Evolutionary conservation across 2,329 filamentous ascomycete genomes (phyloP), one percentile per base, ranked within the genome.

Genomic region (Fusarium pseudonygamai): DNA sequence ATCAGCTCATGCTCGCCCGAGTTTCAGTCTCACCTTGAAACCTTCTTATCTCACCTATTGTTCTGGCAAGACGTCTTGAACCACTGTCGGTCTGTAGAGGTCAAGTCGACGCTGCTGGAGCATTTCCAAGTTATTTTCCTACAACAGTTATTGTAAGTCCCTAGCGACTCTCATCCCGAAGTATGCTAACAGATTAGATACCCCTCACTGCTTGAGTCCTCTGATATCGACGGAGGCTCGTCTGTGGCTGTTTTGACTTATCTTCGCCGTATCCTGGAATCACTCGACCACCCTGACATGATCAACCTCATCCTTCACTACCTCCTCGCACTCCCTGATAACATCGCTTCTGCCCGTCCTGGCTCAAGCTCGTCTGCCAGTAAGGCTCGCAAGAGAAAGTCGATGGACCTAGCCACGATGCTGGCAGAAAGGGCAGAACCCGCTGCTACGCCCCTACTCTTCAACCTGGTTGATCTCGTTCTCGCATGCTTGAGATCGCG

Each of bases 31-130:
- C 94, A 98, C 77, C 89, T 98, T 78, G 92, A 96, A 61, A 97
- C 95, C 0, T 99, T 99, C 78, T 87, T 99, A 46, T 97, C 96
- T 2, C 97, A 98, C 79, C 87, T 99, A 55, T 86, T 97, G 11
- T 99, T 99, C 80, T 99, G 96, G 96, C 96, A 99, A 83, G 96
- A 99, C 81, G 95, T 98, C 39, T 86, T 99, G 69, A 96, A 98
- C 80, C 96, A 98, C 82, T 99, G 96, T 84, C 91, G 92, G 77
- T 98, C 96, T 7, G 87, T 91, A 3, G 96, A 98, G 79, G 94
- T 99, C 75, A 96, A 96, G 80, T 94, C 94, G 74, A 98, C 95
- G 2, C 85, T 99, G 57, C 87, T 99, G 37, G 96, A 99, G 80
- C 96, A 99, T 82, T 99, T 99, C 79, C 95, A 98, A 80, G 93